These are phyloP conservation scores for Triticum monococcum DNA, from an alignment of 176 grass and related monocot genomes.

Conservation along the genomic window DNA sequence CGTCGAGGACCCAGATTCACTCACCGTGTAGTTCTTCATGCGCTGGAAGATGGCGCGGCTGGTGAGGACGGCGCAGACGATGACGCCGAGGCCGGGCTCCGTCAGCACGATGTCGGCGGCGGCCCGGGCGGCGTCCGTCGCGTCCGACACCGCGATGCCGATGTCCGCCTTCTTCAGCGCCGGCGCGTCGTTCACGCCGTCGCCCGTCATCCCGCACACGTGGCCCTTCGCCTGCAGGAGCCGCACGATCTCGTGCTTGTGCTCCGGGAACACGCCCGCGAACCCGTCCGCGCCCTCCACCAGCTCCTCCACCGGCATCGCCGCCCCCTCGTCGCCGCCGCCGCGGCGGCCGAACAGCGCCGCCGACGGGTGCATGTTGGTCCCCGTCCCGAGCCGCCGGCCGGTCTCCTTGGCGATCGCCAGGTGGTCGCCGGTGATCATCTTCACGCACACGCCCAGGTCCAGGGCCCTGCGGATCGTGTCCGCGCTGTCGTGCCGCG, in stretches of 20 bases:
- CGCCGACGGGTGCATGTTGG: slow-evolving; percentile 86
- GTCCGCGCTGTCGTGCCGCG: slow-evolving; percentile 85
- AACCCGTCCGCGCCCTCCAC: slow-evolving; percentile 83
- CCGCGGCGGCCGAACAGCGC: slow-evolving; percentile 57
- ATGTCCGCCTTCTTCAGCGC: slow-evolving; percentile 96
- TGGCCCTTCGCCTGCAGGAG: slow-evolving; percentile 62
- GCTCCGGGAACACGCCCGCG: slow-evolving; percentile 88
- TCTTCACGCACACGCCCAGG: slow-evolving; percentile 88
- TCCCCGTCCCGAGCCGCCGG: slow-evolving; percentile 80
- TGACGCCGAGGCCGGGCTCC: slow-evolving; percentile 78
- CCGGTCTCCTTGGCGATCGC: slow-evolving; percentile 95
- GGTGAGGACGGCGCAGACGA: slow-evolving; percentile 72
- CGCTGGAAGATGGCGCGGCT: slow-evolving; percentile 83
- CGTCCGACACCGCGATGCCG: slow-evolving; percentile 78
- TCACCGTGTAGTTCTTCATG: slow-evolving; percentile 90
- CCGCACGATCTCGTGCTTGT: slow-evolving; percentile 91
- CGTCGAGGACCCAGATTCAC: too few species aligned
- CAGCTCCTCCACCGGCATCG: slow-evolving; percentile 60
- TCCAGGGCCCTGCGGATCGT: slow-evolving; percentile 75
- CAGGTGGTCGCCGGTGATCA: slow-evolving; percentile 94
- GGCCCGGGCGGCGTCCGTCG: slow-evolving; percentile 75
- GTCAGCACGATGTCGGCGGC: slow-evolving; percentile 91
- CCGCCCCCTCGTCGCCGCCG: slow-evolving; percentile 28
- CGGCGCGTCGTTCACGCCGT: slow-evolving; percentile 90
- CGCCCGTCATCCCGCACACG: slow-evolving; percentile 75